Conservation (phyloP, 768 basidiomycete genomes). For the Mycena epipterygia region DNA sequence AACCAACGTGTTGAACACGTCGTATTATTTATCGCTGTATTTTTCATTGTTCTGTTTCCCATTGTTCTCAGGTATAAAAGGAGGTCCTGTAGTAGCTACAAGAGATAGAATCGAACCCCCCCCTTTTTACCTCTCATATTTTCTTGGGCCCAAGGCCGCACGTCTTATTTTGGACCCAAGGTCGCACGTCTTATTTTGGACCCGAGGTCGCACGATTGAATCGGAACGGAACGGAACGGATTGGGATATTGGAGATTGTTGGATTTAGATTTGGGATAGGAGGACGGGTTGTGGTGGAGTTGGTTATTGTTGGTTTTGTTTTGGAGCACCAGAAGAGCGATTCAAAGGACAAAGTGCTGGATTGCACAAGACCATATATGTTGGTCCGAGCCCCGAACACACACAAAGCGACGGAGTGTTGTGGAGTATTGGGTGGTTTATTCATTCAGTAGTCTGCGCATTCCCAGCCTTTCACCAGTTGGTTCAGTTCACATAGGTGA, state of each 20-base stretch:
- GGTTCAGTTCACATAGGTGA: too few relatives aligned
- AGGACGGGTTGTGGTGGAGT: neutral
- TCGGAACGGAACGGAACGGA: constrained; percentile 10
- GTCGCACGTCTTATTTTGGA: constrained; percentile 1
- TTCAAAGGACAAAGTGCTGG: neutral
- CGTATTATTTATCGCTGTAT: constrained; percentile 1
- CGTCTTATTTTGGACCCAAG: neutral
- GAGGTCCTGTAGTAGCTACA: neutral
- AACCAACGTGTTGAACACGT: constrained; percentile 2
- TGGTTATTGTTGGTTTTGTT: neutral
- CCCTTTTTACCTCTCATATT: neutral
- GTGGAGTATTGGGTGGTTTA: constrained; percentile 2
- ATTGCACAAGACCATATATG: neutral
- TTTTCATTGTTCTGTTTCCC: neutral
- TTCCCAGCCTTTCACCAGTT: neutral
- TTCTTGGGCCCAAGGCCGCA: constrained; percentile 6
- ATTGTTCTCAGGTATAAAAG: constrained; percentile 5
- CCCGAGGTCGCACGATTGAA: constrained; percentile 6
- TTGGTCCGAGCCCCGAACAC: constrained; percentile 1
- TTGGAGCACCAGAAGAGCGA: neutral
- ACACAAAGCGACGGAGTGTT: constrained; percentile 1
- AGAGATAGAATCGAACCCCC: neutral
- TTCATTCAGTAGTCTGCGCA: neutral
- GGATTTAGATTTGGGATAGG: neutral
- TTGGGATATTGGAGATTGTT: neutral